Percentiles rank a stretch among this genome's conserved stretches.
These are phyloP conservation scores for Sodiomyces alkalinus DNA, from an alignment of 2,329 filamentous ascomycete genomes.

Conservation along the genomic window DNA sequence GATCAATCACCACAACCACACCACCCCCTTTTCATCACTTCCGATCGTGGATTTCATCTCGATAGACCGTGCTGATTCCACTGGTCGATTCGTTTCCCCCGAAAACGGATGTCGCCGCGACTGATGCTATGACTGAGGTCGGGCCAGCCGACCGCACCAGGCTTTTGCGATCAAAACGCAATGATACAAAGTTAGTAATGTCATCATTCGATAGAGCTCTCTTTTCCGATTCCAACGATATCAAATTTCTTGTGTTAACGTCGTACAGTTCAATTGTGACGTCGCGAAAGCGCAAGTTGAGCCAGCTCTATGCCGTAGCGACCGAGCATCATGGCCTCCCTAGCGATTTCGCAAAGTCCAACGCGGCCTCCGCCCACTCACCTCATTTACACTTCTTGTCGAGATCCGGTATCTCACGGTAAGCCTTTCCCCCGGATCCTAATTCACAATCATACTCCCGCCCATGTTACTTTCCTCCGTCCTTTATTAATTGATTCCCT, in stretches of 20 bases:
- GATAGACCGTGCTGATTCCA: constrained; percentile 15
- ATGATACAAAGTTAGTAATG: constrained; percentile 42
- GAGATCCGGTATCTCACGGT: constrained; percentile 44
- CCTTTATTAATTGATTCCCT: constrained; percentile 9
- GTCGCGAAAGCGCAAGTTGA: constrained; percentile 82
- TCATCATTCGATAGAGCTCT: constrained; percentile 27
- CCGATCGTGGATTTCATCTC: constrained; percentile 14
- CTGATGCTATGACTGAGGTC: constrained; percentile 59
- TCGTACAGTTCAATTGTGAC: constrained; percentile 51
- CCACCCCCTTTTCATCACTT: constrained; percentile 7
- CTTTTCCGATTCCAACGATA: constrained; percentile 34
- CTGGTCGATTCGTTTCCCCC: constrained; percentile 39
- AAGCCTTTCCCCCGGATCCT: constrained; percentile 19
- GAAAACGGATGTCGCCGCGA: constrained; percentile 56
- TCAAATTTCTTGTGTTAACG: constrained; percentile 28
- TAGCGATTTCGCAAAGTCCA: constrained; percentile 38
- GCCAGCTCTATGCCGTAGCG: constrained; percentile 54
- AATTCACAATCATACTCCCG: no score
- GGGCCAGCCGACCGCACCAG: constrained; percentile 48
- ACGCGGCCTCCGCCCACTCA: constrained; percentile 36
- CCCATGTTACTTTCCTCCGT: no score
- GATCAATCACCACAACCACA: constrained; percentile 8
- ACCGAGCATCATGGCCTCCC: constrained; percentile 27
- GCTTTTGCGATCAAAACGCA: constrained; percentile 50
- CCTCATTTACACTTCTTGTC: constrained; percentile 41